Evolutionary conservation across 1,284 basidiomycete species (phyloP).

Genomic region (Tremellales sp.): DNA sequence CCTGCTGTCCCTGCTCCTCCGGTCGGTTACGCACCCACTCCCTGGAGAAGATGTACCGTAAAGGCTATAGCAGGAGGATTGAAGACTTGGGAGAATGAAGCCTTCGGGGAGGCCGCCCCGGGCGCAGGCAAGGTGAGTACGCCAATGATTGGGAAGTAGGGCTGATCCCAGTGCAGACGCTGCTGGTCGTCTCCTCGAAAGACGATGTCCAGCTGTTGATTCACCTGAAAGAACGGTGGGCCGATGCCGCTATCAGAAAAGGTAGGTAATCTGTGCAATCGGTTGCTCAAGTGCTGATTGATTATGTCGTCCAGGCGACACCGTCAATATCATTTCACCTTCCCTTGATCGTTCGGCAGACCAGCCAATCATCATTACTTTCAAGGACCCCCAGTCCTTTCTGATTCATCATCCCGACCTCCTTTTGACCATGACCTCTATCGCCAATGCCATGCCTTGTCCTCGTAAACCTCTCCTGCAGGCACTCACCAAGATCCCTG

Average conservation of each 20-base stretch:
- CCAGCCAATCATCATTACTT: slow-evolving; percentile 31
- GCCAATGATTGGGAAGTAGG: not conserved
- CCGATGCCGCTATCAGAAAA: slow-evolving; percentile 26
- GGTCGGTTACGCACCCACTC: slow-evolving; percentile 26
- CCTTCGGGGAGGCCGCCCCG: not conserved
- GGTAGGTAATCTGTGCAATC: slow-evolving; percentile 14
- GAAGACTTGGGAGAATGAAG: not conserved
- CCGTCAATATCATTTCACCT: slow-evolving; percentile 64
- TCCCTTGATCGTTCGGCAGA: slow-evolving; percentile 21
- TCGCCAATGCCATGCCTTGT: slow-evolving; percentile 77
- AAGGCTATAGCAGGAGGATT: slow-evolving; percentile 22
- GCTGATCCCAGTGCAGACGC: slow-evolving; percentile 19
- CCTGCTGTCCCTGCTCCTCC: slow-evolving; percentile 33
- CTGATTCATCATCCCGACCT: slow-evolving; percentile 84
- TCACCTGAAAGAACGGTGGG: slow-evolving; percentile 46
- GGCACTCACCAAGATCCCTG: slow-evolving; percentile 57
- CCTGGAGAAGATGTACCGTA: slow-evolving; percentile 36
- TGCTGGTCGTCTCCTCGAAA: slow-evolving; percentile 21
- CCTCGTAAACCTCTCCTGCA: slow-evolving; percentile 74
- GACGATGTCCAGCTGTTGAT: slow-evolving; percentile 20
- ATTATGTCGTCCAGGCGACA: slow-evolving; percentile 67
- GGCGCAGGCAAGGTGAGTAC: not conserved
- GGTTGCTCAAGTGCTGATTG: not conserved
- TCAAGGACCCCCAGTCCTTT: slow-evolving; percentile 40
- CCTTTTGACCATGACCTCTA: slow-evolving; percentile 79